Base-by-base conservation (phyloP, 176 grass and related monocot genomes). In the Oryza coarctata region DNA sequence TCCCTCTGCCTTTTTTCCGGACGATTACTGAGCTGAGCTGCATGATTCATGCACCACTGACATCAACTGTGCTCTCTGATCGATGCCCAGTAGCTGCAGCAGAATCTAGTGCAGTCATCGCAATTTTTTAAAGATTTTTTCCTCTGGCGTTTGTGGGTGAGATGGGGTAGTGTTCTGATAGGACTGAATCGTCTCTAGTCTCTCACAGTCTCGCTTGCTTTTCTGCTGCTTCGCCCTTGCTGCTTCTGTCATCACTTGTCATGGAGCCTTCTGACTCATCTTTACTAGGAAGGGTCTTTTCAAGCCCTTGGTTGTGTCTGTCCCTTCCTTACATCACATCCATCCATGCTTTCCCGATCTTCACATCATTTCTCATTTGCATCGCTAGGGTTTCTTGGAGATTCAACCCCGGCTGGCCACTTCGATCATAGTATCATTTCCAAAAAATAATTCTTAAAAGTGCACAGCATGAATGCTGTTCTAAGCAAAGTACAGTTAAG, bases 231-330 rank as follows among this genome's bases (percentile, higher is more conserved):
- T 49, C 68, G 4, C 13, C 36, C 36, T 74, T 77, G 74, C 83
- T 65, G 82, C 78, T 63, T 33, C 89, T 89, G 89, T 57, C 84
- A 89, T 91, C 89, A 85, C 57, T 94, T 94, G 92, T 94, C 89
- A 89, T 79, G 82, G 82, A 63, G 68, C 43, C 43, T 64, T 70
- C 84, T 88, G 81, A 84, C 82, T 83, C 66, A 58, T 82, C 86
- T 87, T 89, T 94, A 94, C 92, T 94, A 92, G 92, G 92, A 94
- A 92, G 81, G 77, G 92, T 94, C 89, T 92, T 94, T 86, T 92
- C 92, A 91, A 57, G 31, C 84, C 68, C 78, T 91, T 77, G 89
- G 81, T 89, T 71, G 68, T 83, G 85, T 80, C 71, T 89, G 82
- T 76, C 73, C 63, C 72, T 82, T 70, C 76, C 80, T 87, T 45